These are phyloP conservation scores for Blepharisma japonicum DNA, from an alignment of 73 alveolate genomes.

Conservation along the genomic window DNA sequence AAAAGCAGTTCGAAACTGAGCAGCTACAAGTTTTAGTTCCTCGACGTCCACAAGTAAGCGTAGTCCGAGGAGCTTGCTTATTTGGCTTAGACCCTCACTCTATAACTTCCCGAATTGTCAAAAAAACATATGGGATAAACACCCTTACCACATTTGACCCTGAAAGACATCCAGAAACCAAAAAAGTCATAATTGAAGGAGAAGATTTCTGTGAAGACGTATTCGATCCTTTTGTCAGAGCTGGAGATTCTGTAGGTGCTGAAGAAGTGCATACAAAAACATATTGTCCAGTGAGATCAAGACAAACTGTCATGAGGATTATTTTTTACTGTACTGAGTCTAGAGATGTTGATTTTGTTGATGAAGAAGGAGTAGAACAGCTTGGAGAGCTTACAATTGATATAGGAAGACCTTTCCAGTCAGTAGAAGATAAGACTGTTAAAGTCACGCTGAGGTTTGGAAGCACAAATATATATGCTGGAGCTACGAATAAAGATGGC, in stretches of 20 bases:
- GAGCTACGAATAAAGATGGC: constrained; percentile 95
- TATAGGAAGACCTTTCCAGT: constrained; percentile 92
- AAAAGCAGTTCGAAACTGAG: constrained; percentile 84
- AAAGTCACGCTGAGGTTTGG: constrained; percentile 95
- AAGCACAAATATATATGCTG: constrained; percentile 89
- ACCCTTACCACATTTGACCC: constrained; percentile 96
- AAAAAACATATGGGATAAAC: constrained; percentile 96
- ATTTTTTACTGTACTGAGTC: constrained; percentile 90
- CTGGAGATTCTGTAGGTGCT: constrained; percentile 91
- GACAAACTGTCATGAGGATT: constrained; percentile 96
- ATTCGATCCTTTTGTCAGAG: constrained; percentile 95
- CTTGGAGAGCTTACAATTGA: constrained; percentile 95
- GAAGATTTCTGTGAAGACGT: constrained; percentile 99
- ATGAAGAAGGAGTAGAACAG: constrained; percentile 88
- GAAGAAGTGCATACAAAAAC: constrained; percentile 96
- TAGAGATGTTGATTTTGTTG: constrained; percentile 91
- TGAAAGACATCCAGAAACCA: constrained; percentile 93
- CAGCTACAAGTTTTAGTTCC: constrained; percentile 91
- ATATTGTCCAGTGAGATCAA: constrained; percentile 97
- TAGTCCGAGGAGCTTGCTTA: constrained; percentile 97
- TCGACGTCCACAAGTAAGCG: constrained; percentile 95
- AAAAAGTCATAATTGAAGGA: constrained; percentile 95
- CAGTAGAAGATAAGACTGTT: constrained; percentile 96
- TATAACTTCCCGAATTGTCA: constrained; percentile 93
- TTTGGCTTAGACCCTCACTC: constrained; percentile 97